A percentile compares a stretch with the other conserved stretches of the same genome.
Conservation (phyloP, 441 rosid genomes). For the Flueggea neowawraea region DNA sequence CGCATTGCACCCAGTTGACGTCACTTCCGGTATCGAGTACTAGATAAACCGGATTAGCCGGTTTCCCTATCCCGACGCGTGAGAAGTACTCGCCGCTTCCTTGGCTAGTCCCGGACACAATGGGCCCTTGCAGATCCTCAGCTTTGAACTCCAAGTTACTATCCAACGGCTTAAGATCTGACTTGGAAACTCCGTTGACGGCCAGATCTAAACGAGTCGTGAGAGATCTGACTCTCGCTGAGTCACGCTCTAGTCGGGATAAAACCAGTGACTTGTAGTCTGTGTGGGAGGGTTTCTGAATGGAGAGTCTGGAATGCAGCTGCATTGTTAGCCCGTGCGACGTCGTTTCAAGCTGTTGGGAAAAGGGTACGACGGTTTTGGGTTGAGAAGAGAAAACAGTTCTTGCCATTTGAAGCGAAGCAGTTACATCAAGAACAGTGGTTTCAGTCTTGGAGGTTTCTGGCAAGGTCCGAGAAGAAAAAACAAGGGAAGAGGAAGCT, state of each 20-base stretch:
- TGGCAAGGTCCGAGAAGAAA: conserved; percentile 28
- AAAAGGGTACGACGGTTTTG: conserved; percentile 10
- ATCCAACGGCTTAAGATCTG: conserved; percentile 46
- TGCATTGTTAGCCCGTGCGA: conserved; percentile 32
- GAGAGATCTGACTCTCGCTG: conserved; percentile 52
- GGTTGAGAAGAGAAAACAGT: conserved; percentile 17
- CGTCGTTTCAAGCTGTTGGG: too few relatives aligned
- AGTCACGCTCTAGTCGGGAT: conserved; percentile 72
- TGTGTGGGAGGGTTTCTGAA: conserved; percentile 28
- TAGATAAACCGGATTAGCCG: conserved; percentile 56
- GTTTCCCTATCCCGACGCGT: conserved; percentile 81
- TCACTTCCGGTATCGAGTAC: conserved; percentile 94
- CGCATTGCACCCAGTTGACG: conserved; percentile 84
- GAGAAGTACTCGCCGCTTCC: too few relatives aligned
- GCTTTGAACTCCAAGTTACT: conserved; percentile 31
- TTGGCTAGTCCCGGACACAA: conserved; percentile 75
- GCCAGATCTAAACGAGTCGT: conserved; percentile 36
- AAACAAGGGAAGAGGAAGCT: conserved; percentile 20
- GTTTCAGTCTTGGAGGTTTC: conserved; percentile 6
- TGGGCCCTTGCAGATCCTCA: conserved; percentile 54
- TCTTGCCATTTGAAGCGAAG: conserved; percentile 32
- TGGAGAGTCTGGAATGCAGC: conserved; percentile 49
- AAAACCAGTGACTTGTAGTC: conserved; percentile 50
- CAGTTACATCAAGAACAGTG: conserved; percentile 38
- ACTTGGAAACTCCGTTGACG: conserved; percentile 33